Base-by-base conservation (phyloP, 164 flowering plant genomes). In the Annona squamosa region DNA sequence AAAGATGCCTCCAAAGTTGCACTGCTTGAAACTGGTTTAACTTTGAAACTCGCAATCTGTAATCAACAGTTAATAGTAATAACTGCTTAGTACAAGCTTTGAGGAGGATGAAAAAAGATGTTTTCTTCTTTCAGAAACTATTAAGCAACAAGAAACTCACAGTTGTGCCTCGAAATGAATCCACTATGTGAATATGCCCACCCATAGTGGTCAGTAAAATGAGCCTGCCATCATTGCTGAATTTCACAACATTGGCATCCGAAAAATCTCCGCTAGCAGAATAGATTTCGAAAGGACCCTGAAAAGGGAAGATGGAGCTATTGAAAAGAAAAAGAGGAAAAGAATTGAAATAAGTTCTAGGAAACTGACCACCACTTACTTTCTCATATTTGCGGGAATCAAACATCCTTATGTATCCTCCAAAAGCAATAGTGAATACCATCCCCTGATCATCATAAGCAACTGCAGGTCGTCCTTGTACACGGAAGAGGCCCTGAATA, bases 281-380 rank as follows among this genome's bases (percentile, higher is more conserved):
- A 82, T 89, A 96, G 46, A 88, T 91, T 5, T 96, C 97, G 81
- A 96, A 96, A 71, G 99, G 99, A 57, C 99, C 99, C 99, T 96
- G 70, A 42, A 65, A 68, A 66, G 26, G 9, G 59, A 16, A 52
- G 43, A 69, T 47, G 59, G n/a, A 71, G 57, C 47, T 76, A 64
- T 47, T 18, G 56, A 52, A 67, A 71, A 71, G 18, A 75, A 48
- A 48, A 52, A 3, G 5, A 43, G 16, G n/a, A 63, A 72, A 63
- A 72, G 48, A 3, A 74, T 72, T 65, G 42, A 76, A 68, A 19
- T 52, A 7, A 48, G 45, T 18, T 45, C 46, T 5, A 70, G 19
- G 18, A 70, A 57, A 12, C 9, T 26, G 19, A 37, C 52, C 37
- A 67, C 67, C 16, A 75, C 84, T 64, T 72, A 90, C 99, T 97